A percentile compares a stretch with the other conserved stretches of the same genome.
phyloP scores from a whole-genome alignment of 2,329 filamentous ascomycete genomes.

The Colletotrichum caudatum region DNA sequence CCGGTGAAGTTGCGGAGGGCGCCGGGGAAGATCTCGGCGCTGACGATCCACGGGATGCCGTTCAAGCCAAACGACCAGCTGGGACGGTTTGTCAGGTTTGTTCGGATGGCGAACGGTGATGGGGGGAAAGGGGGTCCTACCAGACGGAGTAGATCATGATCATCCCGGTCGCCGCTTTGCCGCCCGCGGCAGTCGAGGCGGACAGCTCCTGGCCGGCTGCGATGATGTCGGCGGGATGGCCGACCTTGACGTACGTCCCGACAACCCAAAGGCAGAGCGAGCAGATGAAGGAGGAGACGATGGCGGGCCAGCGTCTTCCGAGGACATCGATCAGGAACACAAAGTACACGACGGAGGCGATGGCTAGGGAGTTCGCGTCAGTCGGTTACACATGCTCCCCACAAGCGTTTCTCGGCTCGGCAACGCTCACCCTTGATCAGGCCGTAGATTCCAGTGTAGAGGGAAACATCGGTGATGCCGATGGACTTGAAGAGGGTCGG shows the following conservation, averaged over 20 bases:
- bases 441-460: constrained; percentile 65
- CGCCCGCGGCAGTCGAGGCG: constrained; percentile 57
- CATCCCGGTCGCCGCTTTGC: constrained; percentile 65
- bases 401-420: no score
- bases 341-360: constrained; percentile 57
- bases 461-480: constrained; percentile 57
- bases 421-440: constrained; percentile 51
- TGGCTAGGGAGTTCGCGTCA: constrained; percentile 41
- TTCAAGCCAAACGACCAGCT: constrained; percentile 59
- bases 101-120: not conserved
- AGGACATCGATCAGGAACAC: constrained; percentile 54
- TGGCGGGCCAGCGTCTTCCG: constrained; percentile 55
- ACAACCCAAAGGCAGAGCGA: constrained; percentile 64
- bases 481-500: constrained; percentile 54
- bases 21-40: constrained; percentile 59
- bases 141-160: constrained; percentile 68
- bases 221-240: constrained; percentile 60
- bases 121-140: constrained; percentile 49
- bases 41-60: constrained; percentile 60
- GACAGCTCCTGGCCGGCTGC: constrained; percentile 56
- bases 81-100: not conserved
- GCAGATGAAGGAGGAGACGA: constrained; percentile 61
- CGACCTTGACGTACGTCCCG: constrained; percentile 65
- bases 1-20: constrained; percentile 56
- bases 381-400: not conserved